Base-by-base conservation (phyloP, 192 early-diverging fungal genomes). In the Backusella tarrabulga region DNA sequence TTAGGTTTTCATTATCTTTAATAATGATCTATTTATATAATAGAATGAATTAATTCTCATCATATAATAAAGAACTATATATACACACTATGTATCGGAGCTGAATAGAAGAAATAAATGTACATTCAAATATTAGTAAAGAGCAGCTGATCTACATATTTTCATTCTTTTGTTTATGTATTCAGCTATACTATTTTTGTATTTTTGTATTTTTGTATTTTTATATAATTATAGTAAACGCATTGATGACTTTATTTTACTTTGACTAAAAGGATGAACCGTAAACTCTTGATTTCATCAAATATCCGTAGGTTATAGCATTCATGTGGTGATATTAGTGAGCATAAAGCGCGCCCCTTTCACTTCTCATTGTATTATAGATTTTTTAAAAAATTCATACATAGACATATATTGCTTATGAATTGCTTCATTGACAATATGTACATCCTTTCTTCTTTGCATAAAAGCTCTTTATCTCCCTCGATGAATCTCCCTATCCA, bases 321-420 rank as follows among this genome's bases (percentile, higher is more conserved):
- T 32, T 3, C 23, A 63, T 26, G 14, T 63, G 9, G 56, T 63
- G 56, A 63, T 63, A 26, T 63, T 63, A 63, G 56, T 63, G 21
- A 26, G 54, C 42, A 44, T 56, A 7, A 21, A n/a, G 8, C n/a
- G 23, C 56, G 11, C 56, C 26, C 56, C 56, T 63, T 14, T 5
- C 56, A 44, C 15, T 17, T 50, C 17, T 63, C 23, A 11, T 63
- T 23, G 29, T 63, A 29, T n/a, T 29, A 26, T 63, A 26, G 29
- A 26, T 63, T 26, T 63, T 50, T 29, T 63, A 63, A 26, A n/a
- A 54, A 63, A 63, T 63, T 63, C 56, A 63, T 63, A 63, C 56
- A 23, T 63, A n/a, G 14, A 23, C 56, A 63, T 63, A 63, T 29
- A 63, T 63, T 32, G 56, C 11, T 63, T 63, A 50, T 29, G 12